Percentiles rank a stretch among this genome's conserved stretches.
Evolutionary conservation across 805 yeast species (phyloP).

Genomic region (Candida ortonii): DNA sequence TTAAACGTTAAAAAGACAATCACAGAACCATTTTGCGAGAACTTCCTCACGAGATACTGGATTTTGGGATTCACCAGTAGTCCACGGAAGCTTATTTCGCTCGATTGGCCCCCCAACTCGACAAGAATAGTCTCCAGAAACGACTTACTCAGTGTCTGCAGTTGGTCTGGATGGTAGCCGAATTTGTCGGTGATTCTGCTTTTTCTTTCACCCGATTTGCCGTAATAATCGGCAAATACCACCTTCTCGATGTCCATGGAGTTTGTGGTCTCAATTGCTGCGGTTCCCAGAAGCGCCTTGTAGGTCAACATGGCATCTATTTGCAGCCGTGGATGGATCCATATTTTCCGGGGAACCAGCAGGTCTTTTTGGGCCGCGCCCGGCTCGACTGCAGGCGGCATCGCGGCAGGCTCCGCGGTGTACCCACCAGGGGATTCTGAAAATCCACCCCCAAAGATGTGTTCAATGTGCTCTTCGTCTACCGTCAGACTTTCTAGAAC

Average conservation of each 20-base stretch:
- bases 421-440: not conserved
- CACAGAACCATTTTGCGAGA: conserved; percentile 22
- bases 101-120: conserved; percentile 16
- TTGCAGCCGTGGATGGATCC: conserved; percentile 35
- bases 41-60: conserved; percentile 25
- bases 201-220: conserved; percentile 7
- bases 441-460: not conserved
- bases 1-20: conserved; percentile 21
- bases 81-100: conserved; percentile 14
- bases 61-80: conserved; percentile 19
- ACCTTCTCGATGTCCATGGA: conserved; percentile 23
- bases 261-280: conserved; percentile 16
- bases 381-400: not conserved
- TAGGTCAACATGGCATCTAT: conserved; percentile 32
- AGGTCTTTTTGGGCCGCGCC: conserved; percentile 9
- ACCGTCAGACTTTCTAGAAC: not conserved
- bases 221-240: conserved; percentile 30
- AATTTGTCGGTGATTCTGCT: conserved; percentile 27
- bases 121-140: conserved; percentile 16
- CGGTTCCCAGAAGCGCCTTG: conserved; percentile 26
- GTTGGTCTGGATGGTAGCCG: conserved; percentile 2
- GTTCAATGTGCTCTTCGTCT: not conserved
- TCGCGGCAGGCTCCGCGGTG: not conserved
- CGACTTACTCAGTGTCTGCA: conserved; percentile 1
- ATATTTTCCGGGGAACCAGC: conserved; percentile 27